These are phyloP conservation scores for Rhynchospora breviuscula DNA, from an alignment of 176 grass and related monocot genomes.

Conservation along the genomic window DNA sequence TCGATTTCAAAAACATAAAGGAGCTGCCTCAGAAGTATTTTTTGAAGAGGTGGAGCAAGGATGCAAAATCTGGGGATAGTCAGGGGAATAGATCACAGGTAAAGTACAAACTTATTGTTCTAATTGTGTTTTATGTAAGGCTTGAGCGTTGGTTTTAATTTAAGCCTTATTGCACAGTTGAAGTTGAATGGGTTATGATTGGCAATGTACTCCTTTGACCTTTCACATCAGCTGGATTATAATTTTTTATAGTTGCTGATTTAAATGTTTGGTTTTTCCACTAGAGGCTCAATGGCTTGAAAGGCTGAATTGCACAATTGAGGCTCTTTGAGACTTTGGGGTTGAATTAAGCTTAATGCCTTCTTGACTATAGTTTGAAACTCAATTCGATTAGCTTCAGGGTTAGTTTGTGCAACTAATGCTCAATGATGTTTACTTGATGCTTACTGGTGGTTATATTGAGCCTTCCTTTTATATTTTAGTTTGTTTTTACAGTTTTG, in stretches of 20 bases:
- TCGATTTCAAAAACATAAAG: constrained; percentile 98
- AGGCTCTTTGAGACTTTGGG: not conserved
- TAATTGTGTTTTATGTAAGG: not conserved
- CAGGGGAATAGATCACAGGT: constrained; percentile 39
- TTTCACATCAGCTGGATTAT: not conserved
- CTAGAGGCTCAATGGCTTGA: not conserved
- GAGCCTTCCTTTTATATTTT: not conserved
- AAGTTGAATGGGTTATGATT: constrained; percentile 1
- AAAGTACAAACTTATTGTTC: not conserved
- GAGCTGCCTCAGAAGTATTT: constrained; percentile 85
- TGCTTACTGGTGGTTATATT: not conserved
- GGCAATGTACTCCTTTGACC: not conserved
- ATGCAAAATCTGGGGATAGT: constrained; percentile 64
- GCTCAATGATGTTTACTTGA: not conserved
- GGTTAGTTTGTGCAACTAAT: not conserved
- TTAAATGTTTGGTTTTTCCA: not conserved
- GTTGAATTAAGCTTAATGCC: not conserved
- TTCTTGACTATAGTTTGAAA: not conserved
- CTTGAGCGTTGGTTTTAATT: not conserved
- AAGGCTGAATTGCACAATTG: not conserved
- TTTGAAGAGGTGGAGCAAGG: constrained; percentile 90
- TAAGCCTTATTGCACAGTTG: not conserved
- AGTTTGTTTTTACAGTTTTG: not conserved
- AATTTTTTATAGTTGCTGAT: not conserved
- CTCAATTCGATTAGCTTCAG: not conserved